These are phyloP conservation scores for Pseudogymnoascus sp. DNA, from an alignment of 2,329 filamentous ascomycete genomes.

Conservation along the genomic window DNA sequence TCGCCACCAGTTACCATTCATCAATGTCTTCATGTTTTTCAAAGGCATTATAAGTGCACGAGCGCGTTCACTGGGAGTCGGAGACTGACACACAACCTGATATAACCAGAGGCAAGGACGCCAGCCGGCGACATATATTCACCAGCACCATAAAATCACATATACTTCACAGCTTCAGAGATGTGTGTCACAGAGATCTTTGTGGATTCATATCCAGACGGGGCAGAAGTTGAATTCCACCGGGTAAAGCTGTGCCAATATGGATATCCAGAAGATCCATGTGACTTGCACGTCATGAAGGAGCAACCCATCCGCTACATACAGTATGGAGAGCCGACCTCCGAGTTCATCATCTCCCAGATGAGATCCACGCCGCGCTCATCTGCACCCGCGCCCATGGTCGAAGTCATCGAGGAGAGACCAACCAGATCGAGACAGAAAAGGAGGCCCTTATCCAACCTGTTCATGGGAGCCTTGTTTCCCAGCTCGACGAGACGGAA, in stretches of 20 bases:
- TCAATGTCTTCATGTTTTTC: neutral
- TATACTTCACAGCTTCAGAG: slow-evolving; percentile 27
- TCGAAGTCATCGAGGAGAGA: neutral
- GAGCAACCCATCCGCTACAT: slow-evolving; percentile 34
- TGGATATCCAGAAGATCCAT: slow-evolving; percentile 32
- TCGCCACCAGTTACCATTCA: neutral
- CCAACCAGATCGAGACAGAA: neutral
- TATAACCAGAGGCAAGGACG: slow-evolving; percentile 14
- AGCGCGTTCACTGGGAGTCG: neutral
- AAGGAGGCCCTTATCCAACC: neutral
- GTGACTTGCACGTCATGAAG: slow-evolving; percentile 33
- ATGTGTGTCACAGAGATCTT: slow-evolving; percentile 45
- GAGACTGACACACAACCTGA: neutral
- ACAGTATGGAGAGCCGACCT: slow-evolving; percentile 28
- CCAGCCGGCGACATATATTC: slow-evolving; percentile 18
- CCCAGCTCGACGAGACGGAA: neutral
- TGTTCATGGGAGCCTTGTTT: neutral
- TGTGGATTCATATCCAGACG: slow-evolving; percentile 40
- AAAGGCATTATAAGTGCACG: neutral
- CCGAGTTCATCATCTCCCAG: slow-evolving; percentile 32
- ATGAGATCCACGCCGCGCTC: slow-evolving; percentile 19
- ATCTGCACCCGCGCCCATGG: slow-evolving; percentile 19
- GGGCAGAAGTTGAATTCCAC: slow-evolving; percentile 30
- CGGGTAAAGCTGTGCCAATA: slow-evolving; percentile 32
- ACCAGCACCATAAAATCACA: slow-evolving; percentile 13